These are phyloP conservation scores for Agarophyton chilense DNA, from an alignment of 23 red algal genomes.

Conservation along the genomic window DNA sequence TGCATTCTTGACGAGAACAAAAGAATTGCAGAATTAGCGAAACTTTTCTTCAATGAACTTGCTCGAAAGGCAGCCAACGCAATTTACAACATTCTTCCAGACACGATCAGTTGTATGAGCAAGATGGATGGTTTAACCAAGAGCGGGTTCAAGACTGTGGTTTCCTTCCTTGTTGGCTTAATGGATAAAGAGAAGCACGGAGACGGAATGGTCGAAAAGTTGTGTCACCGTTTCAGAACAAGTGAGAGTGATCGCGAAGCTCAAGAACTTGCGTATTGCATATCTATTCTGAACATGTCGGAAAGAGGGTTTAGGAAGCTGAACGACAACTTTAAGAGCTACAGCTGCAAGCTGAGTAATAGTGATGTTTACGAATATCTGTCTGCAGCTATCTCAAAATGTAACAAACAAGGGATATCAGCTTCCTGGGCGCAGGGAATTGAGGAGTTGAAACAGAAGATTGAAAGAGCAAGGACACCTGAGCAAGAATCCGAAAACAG, in stretches of 20 bases:
- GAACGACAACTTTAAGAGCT: slow-evolving; percentile 60
- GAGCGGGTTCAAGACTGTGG: slow-evolving; percentile 70
- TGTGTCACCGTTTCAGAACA: slow-evolving; percentile 87
- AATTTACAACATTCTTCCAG: slow-evolving; percentile 90
- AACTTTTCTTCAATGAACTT: slow-evolving; percentile 85
- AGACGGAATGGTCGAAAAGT: slow-evolving; percentile 84
- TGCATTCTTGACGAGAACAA: slow-evolving; percentile 78
- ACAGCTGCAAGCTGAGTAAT: slow-evolving; percentile 32
- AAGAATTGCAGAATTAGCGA: slow-evolving; percentile 66
- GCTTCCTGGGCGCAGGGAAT: not conserved
- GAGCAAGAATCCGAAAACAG: not conserved
- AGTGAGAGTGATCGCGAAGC: slow-evolving; percentile 41
- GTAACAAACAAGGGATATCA: slow-evolving; percentile 40
- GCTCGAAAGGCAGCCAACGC: slow-evolving; percentile 68
- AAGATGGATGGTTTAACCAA: slow-evolving; percentile 37
- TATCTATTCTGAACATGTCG: slow-evolving; percentile 69
- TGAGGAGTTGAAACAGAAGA: slow-evolving; percentile 34
- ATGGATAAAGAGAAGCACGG: slow-evolving; percentile 79
- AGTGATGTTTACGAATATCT: slow-evolving; percentile 54
- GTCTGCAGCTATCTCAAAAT: slow-evolving; percentile 33
- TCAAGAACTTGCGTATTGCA: slow-evolving; percentile 70
- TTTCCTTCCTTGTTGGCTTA: slow-evolving; percentile 79
- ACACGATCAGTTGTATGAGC: slow-evolving; percentile 84
- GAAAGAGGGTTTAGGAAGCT: slow-evolving; percentile 61
- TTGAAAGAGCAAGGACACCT: slow-evolving; percentile 20